Evolutionary conservation across 176 grass and related monocot genomes (phyloP), one percentile per base, ranked within the genome.

Genomic region (Aegilops longissima): DNA sequence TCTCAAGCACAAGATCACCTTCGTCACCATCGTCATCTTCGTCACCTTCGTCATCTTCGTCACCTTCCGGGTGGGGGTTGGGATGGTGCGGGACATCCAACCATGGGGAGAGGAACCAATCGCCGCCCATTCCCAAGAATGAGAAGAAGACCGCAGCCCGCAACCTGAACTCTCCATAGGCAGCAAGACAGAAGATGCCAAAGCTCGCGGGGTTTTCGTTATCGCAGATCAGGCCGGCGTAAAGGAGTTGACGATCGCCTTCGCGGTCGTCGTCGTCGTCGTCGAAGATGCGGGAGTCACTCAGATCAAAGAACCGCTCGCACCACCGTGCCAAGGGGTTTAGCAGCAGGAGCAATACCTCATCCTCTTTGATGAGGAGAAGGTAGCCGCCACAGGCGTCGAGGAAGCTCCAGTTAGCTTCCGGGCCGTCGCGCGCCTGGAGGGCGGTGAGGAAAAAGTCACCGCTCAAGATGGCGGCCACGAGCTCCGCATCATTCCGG

Each of bases 391-490:
- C 56, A 35, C 77, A 33, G 56, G 77, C 33, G 34, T 79, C 56
- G 56, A 38, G 18, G 56, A 63, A 33, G 34, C n/a, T 8, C 77
- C 56, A 79, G 21, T 12, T 14, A 7, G 56, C 56, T 35, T 59
- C 31, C 31, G 12, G 3, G 18, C 13, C 34, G 17, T 20, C 18
- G 17, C 10, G 34, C 33, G 11, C 59, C 56, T 79, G 58, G 76
- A 79, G 76, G 33, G 35, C 12, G 31, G 76, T 62, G 54, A 79
- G 76, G 20, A 79, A 34, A 20, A 79, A 79, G 21, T 79, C 76
- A 3, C 76, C 20, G 2, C 2, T 9, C 52, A 62, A 36, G 76
- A 79, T 21, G 76, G 56, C 54, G 54, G 29, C 21, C 18, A 58
- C 56, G 10, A 39, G 9, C 29, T 39, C 6, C 30, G 18, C 20